Evolutionary conservation across 2,329 filamentous ascomycete genomes (phyloP), one percentile per base, ranked within the genome.

Genomic region (Fusarium sp.): DNA sequence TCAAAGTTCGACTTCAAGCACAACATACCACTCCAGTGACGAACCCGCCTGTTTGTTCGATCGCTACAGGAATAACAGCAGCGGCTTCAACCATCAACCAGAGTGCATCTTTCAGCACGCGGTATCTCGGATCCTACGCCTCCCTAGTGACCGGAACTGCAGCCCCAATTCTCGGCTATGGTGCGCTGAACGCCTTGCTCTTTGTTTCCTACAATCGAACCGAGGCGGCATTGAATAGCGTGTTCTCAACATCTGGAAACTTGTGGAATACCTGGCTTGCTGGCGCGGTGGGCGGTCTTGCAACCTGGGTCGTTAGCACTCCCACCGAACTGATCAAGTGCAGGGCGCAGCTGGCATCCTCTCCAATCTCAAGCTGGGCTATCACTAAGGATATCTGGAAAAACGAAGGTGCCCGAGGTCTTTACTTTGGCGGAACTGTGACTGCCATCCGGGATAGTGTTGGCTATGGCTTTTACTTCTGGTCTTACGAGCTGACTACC

Each of bases 401-500:
- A 39, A 83, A 80, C 3, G 80, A 85, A 59, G 89, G 92, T 8
- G 85, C 94, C 7, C 85, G 86, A 42, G 95, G 94, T 0, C 82
- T 98, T 27, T 98, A 97, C 79, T 88, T 91, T 69, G 95, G 94
- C 25, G 95, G 95, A 25, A 85, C 84, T 1, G 90, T 98, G 21
- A 98, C 95, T 2, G 93, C 92, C 59, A 79, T 95, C 44, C 87
- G 95, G 55, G 95, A 98, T 82, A 92, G 92, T 64, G 88, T 98
- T 61, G 95, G 95, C n/a, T 98, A 98, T 82, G 95, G 95, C 0
- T 98, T 98, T 81, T 98, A 98, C 79, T 98, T 98, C 81, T 97
- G 93, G 93, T 92, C 92, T 3, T 98, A 98, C 78, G 93, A 97
- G 81, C 84, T 95, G 65, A 89, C 87, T 72, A 94, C 92, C 39